These are phyloP conservation scores for Eimeria praecox DNA, from an alignment of 169 alveolate species.

Conservation along the genomic window DNA sequence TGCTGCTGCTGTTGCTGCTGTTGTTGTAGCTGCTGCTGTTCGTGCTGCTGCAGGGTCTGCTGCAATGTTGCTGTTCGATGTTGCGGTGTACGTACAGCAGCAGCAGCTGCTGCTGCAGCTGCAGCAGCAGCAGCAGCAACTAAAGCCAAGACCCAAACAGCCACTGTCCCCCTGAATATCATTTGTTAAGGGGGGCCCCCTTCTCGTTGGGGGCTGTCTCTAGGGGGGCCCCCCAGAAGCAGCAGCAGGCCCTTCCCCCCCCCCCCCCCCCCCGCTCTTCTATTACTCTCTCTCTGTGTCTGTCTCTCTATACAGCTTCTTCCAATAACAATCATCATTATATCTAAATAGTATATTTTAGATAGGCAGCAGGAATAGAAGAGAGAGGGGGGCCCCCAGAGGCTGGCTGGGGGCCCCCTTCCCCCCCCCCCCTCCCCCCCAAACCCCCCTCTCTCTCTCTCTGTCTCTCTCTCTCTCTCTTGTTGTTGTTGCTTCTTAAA, in stretches of 20 bases:
- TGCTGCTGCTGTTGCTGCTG: slow-evolving; percentile 26
- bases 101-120: not conserved
- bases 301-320: too few relatives aligned
- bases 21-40: not conserved
- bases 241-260: slow-evolving; percentile 36
- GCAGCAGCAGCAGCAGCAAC: slow-evolving; percentile 12
- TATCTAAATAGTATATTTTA: too few relatives aligned
- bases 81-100: not conserved
- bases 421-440: not conserved
- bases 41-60: not conserved
- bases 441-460: not conserved
- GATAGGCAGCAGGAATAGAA: too few relatives aligned
- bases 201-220: not conserved
- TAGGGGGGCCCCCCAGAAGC: too few relatives aligned
- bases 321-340: too few relatives aligned
- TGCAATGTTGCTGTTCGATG: too few relatives aligned
- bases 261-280: not conserved
- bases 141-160: not conserved
- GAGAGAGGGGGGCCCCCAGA: too few relatives aligned
- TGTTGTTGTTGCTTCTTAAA: not conserved
- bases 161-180: not conserved
- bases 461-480: not conserved
- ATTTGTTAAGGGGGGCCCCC: slow-evolving; percentile 4
- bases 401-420: slow-evolving; percentile 1
- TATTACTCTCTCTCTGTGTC: not conserved